phyloP scores from a whole-genome alignment of 2,329 filamentous ascomycete genomes.

The Gyromitra esculenta region DNA sequence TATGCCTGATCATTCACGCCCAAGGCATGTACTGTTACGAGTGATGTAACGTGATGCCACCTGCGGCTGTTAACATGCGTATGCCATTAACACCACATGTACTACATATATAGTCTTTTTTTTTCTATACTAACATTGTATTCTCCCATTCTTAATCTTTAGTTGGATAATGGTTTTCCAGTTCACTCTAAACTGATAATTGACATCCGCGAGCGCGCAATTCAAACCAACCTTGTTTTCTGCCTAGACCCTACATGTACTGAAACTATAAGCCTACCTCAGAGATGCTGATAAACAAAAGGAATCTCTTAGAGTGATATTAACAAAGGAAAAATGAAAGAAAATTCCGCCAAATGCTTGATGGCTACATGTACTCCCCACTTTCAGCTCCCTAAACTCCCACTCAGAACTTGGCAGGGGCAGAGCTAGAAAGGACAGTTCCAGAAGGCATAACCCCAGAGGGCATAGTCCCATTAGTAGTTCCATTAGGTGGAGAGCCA shows the following conservation, averaged over 20 bases:
- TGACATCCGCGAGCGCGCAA: neutral
- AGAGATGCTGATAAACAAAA: neutral
- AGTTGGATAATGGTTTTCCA: neutral
- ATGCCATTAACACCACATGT: neutral
- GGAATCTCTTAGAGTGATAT: neutral
- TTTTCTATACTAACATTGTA: too few species aligned
- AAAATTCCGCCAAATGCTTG: slow-evolving; percentile 1
- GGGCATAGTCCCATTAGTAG: slow-evolving; percentile 27
- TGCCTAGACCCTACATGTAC: neutral
- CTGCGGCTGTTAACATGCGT: too few species aligned
- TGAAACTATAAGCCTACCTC: neutral
- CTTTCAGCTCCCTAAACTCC: neutral
- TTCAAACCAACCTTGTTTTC: neutral
- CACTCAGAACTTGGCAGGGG: slow-evolving; percentile 7
- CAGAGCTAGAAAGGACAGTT: slow-evolving; percentile 12
- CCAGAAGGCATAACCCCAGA: slow-evolving; percentile 25
- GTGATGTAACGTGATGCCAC: neutral
- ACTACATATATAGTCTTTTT: too few species aligned
- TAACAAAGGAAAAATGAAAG: neutral
- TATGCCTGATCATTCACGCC: too few species aligned
- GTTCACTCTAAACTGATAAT: neutral
- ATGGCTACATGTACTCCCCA: neutral
- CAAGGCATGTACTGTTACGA: neutral
- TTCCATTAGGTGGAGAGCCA: slow-evolving; percentile 36
- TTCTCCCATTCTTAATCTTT: neutral